phyloP scores from a whole-genome alignment of 495 filamentous ascomycete species.

The Neurospora sp. region DNA sequence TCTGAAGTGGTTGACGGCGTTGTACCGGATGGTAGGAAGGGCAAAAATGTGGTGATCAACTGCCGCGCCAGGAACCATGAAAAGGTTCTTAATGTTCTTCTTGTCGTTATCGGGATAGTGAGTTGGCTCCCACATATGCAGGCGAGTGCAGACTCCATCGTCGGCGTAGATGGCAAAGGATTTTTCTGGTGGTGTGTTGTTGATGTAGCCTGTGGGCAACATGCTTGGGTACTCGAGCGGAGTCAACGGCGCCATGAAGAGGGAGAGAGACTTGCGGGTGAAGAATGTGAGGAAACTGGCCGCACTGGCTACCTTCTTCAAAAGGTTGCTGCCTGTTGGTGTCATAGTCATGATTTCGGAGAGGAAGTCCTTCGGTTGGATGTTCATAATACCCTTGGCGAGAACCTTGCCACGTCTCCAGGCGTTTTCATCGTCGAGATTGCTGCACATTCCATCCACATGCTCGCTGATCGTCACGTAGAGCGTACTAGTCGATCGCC shows the following conservation, averaged over 20 bases:
- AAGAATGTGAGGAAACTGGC: conserved; percentile 48
- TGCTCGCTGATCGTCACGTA: conserved; percentile 44
- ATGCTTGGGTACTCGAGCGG: conserved; percentile 43
- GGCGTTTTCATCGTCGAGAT: conserved; percentile 27
- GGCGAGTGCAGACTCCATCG: conserved; percentile 43
- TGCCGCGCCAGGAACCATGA: conserved; percentile 53
- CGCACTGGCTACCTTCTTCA: conserved; percentile 33
- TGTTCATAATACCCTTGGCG: conserved; percentile 51
- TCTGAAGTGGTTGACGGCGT: conserved; percentile 56
- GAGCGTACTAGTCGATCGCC: conserved; percentile 54
- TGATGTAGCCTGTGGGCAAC: conserved; percentile 37
- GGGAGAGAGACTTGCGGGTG: conserved; percentile 39
- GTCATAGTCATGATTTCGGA: conserved; percentile 48
- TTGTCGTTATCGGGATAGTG: conserved; percentile 14
- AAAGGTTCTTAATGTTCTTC: conserved; percentile 33
- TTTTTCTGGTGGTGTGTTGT: conserved; percentile 31
- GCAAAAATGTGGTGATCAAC: conserved; percentile 56
- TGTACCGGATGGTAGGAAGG: conserved; percentile 53
- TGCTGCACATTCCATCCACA: conserved; percentile 14
- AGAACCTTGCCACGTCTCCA: conserved; percentile 32
- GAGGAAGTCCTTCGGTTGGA: conserved; percentile 44
- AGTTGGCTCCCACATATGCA: conserved; percentile 48
- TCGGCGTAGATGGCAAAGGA: conserved; percentile 32
- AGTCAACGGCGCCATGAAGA: conserved; percentile 47
- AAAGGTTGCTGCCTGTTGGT: conserved; percentile 35